Percentiles rank a stretch among this genome's conserved stretches.
These are phyloP conservation scores for Epichloe baconii DNA, from an alignment of 2,329 filamentous ascomycete genomes.

Conservation along the genomic window DNA sequence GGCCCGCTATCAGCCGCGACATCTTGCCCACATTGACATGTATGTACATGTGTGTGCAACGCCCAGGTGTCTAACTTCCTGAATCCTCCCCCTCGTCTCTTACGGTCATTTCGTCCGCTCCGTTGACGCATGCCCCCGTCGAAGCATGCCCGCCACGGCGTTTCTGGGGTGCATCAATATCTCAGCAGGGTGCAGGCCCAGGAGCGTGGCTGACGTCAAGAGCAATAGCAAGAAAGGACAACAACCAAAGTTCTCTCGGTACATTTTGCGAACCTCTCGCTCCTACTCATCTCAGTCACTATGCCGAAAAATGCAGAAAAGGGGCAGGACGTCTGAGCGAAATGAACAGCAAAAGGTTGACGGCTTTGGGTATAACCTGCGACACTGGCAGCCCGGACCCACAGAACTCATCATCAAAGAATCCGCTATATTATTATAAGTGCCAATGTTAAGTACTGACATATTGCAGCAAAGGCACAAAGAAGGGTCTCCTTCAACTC, in stretches of 20 bases:
- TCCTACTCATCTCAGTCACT: too few relatives aligned
- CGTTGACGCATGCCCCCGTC: background rate
- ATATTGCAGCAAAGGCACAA: too few relatives aligned
- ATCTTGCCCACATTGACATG: background rate
- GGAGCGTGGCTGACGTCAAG: slow-evolving; percentile 3
- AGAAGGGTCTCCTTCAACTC: background rate
- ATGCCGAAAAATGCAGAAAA: too few relatives aligned
- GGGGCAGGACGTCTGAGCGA: too few relatives aligned
- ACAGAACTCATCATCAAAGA: too few relatives aligned
- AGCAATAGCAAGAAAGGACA: background rate
- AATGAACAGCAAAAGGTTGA: too few relatives aligned
- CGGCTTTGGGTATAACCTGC: too few relatives aligned
- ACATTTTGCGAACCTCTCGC: too few relatives aligned
- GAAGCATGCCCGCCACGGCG: background rate
- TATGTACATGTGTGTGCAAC: background rate
- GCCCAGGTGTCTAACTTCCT: background rate
- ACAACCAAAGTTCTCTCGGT: too few relatives aligned
- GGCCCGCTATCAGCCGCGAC: slow-evolving; percentile 4
- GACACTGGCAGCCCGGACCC: too few relatives aligned
- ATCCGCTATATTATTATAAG: too few relatives aligned
- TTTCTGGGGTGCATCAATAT: slow-evolving; percentile 1
- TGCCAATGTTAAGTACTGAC: too few relatives aligned
- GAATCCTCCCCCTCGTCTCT: background rate
- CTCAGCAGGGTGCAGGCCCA: background rate
- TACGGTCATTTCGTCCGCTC: background rate